Conservation (phyloP, 2,329 filamentous ascomycete genomes). For the Pseudogymnoascus sp. region DNA sequence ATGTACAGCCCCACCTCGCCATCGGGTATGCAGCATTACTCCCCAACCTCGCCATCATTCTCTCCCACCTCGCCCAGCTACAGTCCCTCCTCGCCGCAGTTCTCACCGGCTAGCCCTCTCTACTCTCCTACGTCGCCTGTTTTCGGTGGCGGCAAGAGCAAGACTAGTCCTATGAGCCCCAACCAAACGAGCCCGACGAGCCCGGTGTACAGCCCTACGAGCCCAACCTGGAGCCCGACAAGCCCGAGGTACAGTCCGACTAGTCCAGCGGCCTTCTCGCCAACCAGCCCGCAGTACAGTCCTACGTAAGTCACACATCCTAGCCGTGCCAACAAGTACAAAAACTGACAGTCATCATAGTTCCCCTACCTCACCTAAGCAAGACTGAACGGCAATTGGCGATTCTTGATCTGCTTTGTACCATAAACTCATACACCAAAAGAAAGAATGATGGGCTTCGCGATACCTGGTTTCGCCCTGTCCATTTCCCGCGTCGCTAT, state of each 20-base stretch:
- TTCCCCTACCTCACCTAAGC: conserved; percentile 33
- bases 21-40: conserved; percentile 15
- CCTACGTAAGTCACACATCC: conserved; percentile 31
- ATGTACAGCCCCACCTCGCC: conserved; percentile 21
- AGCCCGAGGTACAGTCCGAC: conserved; percentile 27
- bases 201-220: conserved; percentile 19
- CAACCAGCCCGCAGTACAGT: conserved; percentile 71
- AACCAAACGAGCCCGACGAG: conserved; percentile 16
- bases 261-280: conserved; percentile 25
- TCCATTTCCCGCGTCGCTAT: background rate
- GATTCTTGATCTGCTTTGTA: conserved; percentile 8
- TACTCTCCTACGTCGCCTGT: conserved; percentile 24
- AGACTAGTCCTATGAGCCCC: conserved; percentile 10
- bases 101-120: conserved; percentile 18
- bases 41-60: conserved; percentile 24
- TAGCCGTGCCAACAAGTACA: background rate
- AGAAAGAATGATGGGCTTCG: background rate
- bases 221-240: conserved; percentile 18
- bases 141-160: conserved; percentile 10
- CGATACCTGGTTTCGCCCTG: background rate
- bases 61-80: conserved; percentile 40
- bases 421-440: conserved; percentile 2
- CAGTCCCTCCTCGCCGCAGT: conserved; percentile 24
- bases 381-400: conserved; percentile 24
- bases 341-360: conserved; percentile 15